These are phyloP conservation scores for Diaporthe citrichinensis DNA, from an alignment of 2,329 filamentous ascomycete genomes.

Conservation along the genomic window DNA sequence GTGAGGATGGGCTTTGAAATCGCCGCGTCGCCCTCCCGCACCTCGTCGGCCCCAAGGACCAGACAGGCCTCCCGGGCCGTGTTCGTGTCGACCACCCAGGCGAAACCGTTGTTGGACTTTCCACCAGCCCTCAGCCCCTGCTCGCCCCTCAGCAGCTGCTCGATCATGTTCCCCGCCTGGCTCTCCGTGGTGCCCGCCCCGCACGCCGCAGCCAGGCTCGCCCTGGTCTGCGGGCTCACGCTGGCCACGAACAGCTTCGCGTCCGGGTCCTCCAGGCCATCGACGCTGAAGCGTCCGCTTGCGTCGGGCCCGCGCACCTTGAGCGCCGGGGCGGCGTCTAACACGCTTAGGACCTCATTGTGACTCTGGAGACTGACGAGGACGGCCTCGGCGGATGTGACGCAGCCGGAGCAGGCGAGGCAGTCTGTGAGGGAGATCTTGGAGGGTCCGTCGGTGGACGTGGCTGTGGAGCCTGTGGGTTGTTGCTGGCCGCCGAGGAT, in stretches of 20 bases:
- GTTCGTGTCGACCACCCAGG: conserved; percentile 94
- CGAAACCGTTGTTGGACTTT: conserved; percentile 81
- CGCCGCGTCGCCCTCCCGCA: conserved; percentile 58
- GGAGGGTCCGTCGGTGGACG: conserved; percentile 76
- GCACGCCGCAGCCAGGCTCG: conserved; percentile 88
- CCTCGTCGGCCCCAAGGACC: conserved; percentile 83
- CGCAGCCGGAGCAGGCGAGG: conserved; percentile 96
- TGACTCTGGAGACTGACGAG: conserved; percentile 95
- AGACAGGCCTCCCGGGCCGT: conserved; percentile 84
- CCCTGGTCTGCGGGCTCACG: conserved; percentile 90
- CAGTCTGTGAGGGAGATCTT: conserved; percentile 98
- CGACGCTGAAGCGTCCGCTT: conserved; percentile 55
- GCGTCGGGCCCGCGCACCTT: conserved; percentile 52
- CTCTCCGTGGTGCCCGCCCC: conserved; percentile 78
- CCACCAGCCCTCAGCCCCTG: conserved; percentile 79
- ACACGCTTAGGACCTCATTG: conserved; percentile 85
- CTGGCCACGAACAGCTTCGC: conserved; percentile 90
- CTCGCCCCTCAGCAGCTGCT: conserved; percentile 81
- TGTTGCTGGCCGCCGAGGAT: conserved; percentile 89
- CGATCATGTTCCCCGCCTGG: conserved; percentile 85
- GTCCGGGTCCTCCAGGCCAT: conserved; percentile 70
- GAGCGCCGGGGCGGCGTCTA: conserved; percentile 76
- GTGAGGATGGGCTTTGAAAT: conserved; percentile 77
- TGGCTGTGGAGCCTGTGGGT: conserved; percentile 61
- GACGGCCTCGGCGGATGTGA: conserved; percentile 97